A percentile compares a stretch with the other conserved stretches of the same genome.
These are phyloP conservation scores for Priceomyces haplophilus DNA, from an alignment of 805 yeast genomes.

Conservation along the genomic window DNA sequence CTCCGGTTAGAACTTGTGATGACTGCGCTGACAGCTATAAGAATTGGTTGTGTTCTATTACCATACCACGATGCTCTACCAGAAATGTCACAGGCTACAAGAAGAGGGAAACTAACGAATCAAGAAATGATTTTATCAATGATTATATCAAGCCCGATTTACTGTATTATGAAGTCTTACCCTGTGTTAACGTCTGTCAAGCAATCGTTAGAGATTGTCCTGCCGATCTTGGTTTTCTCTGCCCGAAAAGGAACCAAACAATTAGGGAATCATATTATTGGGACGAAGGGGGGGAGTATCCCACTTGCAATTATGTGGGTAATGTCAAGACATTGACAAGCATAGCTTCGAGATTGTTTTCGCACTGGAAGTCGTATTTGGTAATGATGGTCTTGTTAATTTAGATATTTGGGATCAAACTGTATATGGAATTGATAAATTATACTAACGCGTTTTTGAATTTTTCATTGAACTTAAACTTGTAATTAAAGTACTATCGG, in stretches of 20 bases:
- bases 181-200: constrained; percentile 80
- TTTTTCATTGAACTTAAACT: neutral
- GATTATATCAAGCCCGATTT: constrained; percentile 50
- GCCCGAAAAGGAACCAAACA: constrained; percentile 52
- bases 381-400: constrained; percentile 6
- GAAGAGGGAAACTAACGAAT: constrained; percentile 44
- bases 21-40: constrained; percentile 71
- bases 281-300: constrained; percentile 27
- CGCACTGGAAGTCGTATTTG: constrained; percentile 15
- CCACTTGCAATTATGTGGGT: constrained; percentile 40
- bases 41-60: constrained; percentile 85
- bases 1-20: constrained; percentile 70
- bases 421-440: neutral
- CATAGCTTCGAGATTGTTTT: constrained; percentile 6
- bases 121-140: constrained; percentile 62
- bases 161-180: constrained; percentile 74
- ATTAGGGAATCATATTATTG: constrained; percentile 44
- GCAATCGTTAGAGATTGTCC: constrained; percentile 84
- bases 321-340: constrained; percentile 6
- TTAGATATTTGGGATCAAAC: neutral
- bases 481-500: too few species aligned
- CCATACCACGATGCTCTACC: constrained; percentile 83
- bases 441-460: neutral
- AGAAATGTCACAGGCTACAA: constrained; percentile 41
- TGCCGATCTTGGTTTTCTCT: constrained; percentile 64